Evolutionary conservation across 2,329 filamentous ascomycete genomes (phyloP), one percentile per base, ranked within the genome.

Genomic region (Rutstroemia sp.): DNA sequence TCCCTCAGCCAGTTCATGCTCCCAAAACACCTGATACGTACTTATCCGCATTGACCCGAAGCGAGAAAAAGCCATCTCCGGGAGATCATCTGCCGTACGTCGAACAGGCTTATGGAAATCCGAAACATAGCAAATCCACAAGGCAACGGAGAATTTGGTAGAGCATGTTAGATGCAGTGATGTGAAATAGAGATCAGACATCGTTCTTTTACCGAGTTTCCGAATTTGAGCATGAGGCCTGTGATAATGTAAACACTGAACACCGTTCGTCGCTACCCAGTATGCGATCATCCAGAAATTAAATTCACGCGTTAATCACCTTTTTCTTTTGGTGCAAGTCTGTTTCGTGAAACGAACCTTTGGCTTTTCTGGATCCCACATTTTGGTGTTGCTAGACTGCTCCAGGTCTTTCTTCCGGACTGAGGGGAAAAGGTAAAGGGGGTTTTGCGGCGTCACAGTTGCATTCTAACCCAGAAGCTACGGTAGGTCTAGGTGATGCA

Each of bases 61-160:
- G 54, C 54, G 54, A 34, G 30, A 9, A 53, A 44, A 45, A 45
- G 41, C 45, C 56, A 52, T 57, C 30, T 50, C 53, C 62, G 61
- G 59, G 61, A 62, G 61, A 63, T 64, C 61, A 59, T 49, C 61
- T 63, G 51, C 61, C 59, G 58, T 57, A 57, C 49, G 19, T 49
- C 51, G 52, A 42, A 59, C 49, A 25, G 47, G 56, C 56, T 59
- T 52, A 25, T 48, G 61, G 37, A 52, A 44, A 38, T 49, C 53
- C 44, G 46, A 60, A 56, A 49, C 39, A 54, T 39, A 42, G 27
- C 49, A 54, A 45, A 46, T 54, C 34, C 45, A 7, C 47, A 42
- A 41, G 25, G 21, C 18, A 25, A 41, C 52, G 52, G 52, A 54
- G 52, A 54, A 50, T 54, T 54, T 45, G 49, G 27, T 42, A 23